Percentiles rank a stretch among this genome's conserved stretches.
Evolutionary conservation across 208 protist species (phyloP).

Genomic region (Angomonas deanei): DNA sequence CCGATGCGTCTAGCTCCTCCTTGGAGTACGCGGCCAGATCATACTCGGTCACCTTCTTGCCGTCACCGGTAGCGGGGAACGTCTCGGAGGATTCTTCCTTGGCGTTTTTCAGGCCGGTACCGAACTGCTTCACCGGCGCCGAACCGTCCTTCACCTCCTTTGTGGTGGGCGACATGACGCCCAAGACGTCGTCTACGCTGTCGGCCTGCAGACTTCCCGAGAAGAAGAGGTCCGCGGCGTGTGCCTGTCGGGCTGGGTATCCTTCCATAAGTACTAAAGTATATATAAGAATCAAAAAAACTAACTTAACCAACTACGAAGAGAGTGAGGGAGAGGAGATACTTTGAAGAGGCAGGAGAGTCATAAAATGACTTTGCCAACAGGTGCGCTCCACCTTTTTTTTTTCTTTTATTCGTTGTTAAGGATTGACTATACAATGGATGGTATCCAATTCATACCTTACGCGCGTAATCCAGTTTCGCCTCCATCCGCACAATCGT

Average conservation of each 20-base stretch:
- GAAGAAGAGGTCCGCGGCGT: constrained; percentile 28
- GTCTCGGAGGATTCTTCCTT: constrained; percentile 3
- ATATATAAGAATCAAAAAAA: not conserved
- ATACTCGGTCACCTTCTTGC: constrained; percentile 46
- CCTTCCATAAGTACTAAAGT: not conserved
- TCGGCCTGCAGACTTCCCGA: constrained; percentile 12
- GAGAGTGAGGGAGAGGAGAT: not conserved
- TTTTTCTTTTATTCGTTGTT: not conserved
- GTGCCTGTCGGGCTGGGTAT: constrained; percentile 31
- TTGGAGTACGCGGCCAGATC: constrained; percentile 82
- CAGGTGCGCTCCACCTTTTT: not conserved
- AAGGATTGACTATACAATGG: not conserved
- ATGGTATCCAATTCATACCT: not conserved
- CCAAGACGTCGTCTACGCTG: constrained; percentile 4
- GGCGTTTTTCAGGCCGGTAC: constrained; percentile 39
- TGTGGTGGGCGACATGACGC: constrained; percentile 18
- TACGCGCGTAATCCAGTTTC: not conserved
- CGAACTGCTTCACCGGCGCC: constrained; percentile 33
- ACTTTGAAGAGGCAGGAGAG: not conserved
- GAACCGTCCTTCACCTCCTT: constrained; percentile 30
- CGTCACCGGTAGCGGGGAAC: not conserved
- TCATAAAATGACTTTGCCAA: not conserved
- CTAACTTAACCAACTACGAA: not conserved
- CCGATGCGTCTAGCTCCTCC: constrained; percentile 55
- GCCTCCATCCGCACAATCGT: constrained; percentile 38